Base-by-base conservation (phyloP, 78 protist genomes). In the slime mould (Dictyostelium discoideum) region DNA sequence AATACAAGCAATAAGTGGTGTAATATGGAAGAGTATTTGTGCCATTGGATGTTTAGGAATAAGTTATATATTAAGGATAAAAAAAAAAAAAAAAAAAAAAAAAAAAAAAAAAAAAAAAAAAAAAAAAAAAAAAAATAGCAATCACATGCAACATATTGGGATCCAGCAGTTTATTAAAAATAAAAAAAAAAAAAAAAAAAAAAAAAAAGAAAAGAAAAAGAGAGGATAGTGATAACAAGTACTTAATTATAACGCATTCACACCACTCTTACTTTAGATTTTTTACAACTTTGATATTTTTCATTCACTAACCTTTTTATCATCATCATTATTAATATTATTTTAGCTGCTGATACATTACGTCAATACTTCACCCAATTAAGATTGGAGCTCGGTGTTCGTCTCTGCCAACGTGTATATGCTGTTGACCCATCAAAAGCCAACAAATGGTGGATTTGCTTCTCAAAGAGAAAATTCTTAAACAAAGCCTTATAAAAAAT, bases 371-470 rank as follows among this genome's bases (percentile, higher is more conserved):
- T 98, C 63, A 97, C 97, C 26, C 99, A 98, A 78, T 60, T 97
- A 18, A 80, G 99, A 32, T 84, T 97, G 16, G 99, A 98, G 87
- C 3, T 67, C 5, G 96, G 97, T 40, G 20, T 46, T 32, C 98
- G 99, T 26, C 87, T 98, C 0, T 46, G 80, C 9, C 90, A 85
- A 72, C 50, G 72, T 50, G 96, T 96, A 26, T 98, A 92, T 85
- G 93, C 39, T 37, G 85, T 79, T 26, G 94, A 85, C 46, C 54
- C 92, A 48, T 63, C 93, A n/a, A 80, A 42, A 48, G 96, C 96
- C 69, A 93, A 87, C 89, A 97, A 98, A 86, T 97, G 97, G 97
- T 98, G 99, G 99, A 40, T 95, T 72, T 89, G 96, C 65, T 97
- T 98, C 96, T 57, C 92, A 39, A 97, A 97, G 96, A 84, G 98